Evolutionary conservation across 2,329 filamentous ascomycete genomes (phyloP), one percentile per base, ranked within the genome.

Genomic region (Epichloe hybrida): DNA sequence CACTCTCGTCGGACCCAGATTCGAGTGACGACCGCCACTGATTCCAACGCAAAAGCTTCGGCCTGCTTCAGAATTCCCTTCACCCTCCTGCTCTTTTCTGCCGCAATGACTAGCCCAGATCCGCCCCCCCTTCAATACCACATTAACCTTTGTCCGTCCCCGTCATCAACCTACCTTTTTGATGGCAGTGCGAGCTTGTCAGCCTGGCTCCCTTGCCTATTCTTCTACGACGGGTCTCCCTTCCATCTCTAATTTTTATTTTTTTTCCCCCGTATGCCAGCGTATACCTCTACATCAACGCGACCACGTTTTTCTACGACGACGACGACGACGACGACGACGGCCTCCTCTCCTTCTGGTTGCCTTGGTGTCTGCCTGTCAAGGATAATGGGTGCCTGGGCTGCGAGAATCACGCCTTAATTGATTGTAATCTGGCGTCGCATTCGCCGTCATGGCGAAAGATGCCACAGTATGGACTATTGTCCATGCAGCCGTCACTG

Each of bases 381-480:
- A 38, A 49, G 48, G 9, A 49, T 27, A 27, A 27, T 49, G 40
- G 40, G 48, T 50, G 20, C 27, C 39, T 31, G 12, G 44, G 48
- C 44, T 6, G 36, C 35, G 42, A 50, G 21, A 34, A 47, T 21
- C 6, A 20, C 27, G 27, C 34, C 39, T 13, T 37, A 4, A 34
- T 39, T 35, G n/a, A 39, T 27, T 17, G 21, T 23, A 20, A 23
- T 36, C 43, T 39, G 36, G 20, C 31, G 34, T 31, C 34, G 13
- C 23, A 12, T 50, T 42, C 37, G 20, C 27, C 42, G 34, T 37
- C 42, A 51, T 53, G 46, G 37, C n/a, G 31, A 46, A 43, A 11
- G 46, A 39, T 51, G 46, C 11, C 39, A 45, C 47, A 37, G 11
- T 49, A 31, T 53, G 52, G 52, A 53, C 52, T 9, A 51, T 51